Base-by-base conservation (phyloP, 2,329 filamentous ascomycete species). In the Penicillium decumbens region DNA sequence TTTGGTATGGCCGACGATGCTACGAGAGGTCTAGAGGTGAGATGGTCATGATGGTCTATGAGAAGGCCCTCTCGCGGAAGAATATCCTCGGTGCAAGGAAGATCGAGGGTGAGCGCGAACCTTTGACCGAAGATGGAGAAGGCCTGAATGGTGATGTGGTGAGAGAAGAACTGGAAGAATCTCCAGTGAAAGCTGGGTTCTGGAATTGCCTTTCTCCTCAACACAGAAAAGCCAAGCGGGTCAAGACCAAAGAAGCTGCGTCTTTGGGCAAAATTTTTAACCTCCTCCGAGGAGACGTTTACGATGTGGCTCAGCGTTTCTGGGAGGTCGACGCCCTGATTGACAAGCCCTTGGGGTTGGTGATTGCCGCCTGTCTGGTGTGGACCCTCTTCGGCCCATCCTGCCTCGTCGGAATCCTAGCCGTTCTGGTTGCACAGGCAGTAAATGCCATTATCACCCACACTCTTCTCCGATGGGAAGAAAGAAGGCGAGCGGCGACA, bases 181-280 rank as follows among this genome's bases (percentile, higher is more conserved):
- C 32, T 5, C 1, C 53, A 29, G 12, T 23, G 3, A 64, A 67
- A 23, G 38, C 35, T 25, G 58, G 56, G 10, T 60, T 65, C 8
- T 53, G 54, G 46, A 65, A 62, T 24, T 47, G 68, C 3, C 50
- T 71, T 1, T 51, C 53, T 32, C 49, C 32, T 43, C 43, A 47
- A 8, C 63, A 59, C 50, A 60, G 60, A 37, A 57, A 56, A 32
- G 56, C 56, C 49, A 65, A 49, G 43, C 64, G 54, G 29, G 54
- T 62, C 39, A 66, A 67, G 47, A 52, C 51, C 24, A 77, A 79
- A 48, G 73, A 80, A 47, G 80, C 86, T 2, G 89, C 90, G 0
- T 89, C 88, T 0, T 92, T 91, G 71, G 90, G 90, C 6, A 95
- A 95, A 64, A 93, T 95, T 44, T 79, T 95, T 53, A 95, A 95